Conservation (phyloP, 768 basidiomycete genomes). For the Boletus eberwhitei region DNA sequence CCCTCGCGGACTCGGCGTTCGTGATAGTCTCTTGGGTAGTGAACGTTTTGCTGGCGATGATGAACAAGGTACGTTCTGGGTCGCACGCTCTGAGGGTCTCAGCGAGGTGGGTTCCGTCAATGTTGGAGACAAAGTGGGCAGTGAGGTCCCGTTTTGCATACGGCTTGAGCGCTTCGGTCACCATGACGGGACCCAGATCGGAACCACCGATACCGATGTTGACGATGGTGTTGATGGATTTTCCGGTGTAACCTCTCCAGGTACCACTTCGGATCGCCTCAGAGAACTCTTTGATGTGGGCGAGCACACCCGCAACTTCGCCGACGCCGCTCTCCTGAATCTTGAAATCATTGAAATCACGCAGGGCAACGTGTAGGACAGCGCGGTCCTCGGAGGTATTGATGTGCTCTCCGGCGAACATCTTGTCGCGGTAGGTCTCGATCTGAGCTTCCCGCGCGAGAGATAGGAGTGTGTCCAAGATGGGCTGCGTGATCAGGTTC, state of each 20-base stretch:
- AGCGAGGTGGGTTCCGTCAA: conserved; percentile 96
- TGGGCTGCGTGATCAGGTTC: conserved; percentile 86
- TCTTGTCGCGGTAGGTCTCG: conserved; percentile 81
- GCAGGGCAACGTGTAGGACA: conserved; percentile 91
- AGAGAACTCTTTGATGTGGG: conserved; percentile 89
- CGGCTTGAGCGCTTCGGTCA: conserved; percentile 92
- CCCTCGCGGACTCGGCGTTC: conserved; percentile 89
- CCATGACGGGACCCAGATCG: conserved; percentile 98
- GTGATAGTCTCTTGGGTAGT: conserved; percentile 99
- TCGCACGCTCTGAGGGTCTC: conserved; percentile 80
- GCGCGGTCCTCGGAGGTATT: conserved; percentile 98
- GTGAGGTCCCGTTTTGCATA: conserved; percentile 89
- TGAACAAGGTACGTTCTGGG: conserved; percentile 93
- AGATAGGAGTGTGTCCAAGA: conserved; percentile 71
- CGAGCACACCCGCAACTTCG: conserved; percentile 79
- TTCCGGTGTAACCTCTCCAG: conserved; percentile 98
- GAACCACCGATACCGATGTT: conserved; percentile 99
- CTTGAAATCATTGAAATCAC: conserved; percentile 72
- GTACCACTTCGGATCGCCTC: conserved; percentile 78
- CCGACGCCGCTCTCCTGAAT: conserved; percentile 79
- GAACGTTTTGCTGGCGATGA: conserved; percentile 98
- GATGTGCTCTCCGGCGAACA: conserved; percentile 96
- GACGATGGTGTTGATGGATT: conserved; percentile 89
- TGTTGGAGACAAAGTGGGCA: conserved; percentile 92
- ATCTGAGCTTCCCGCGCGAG: conserved; percentile 86